phyloP scores from a whole-genome alignment of 75 land plant genomes.

The Picea sitchensis region DNA sequence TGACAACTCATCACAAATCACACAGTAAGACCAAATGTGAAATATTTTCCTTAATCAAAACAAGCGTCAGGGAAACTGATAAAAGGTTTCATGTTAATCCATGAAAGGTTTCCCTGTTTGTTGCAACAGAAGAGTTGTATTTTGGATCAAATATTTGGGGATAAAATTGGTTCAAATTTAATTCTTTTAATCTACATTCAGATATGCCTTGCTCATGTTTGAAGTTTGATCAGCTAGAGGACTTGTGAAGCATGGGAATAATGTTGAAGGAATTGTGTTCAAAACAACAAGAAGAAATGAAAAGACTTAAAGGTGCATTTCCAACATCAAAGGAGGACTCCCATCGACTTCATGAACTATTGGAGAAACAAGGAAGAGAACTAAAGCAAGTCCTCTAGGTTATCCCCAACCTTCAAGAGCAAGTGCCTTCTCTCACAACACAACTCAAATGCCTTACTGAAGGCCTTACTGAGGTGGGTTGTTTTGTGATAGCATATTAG shows the following conservation, averaged over 20 bases:
- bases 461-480: constrained; percentile 66
- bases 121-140: not conserved
- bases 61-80: too few species aligned
- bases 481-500: too few species aligned
- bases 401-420: constrained; percentile 60
- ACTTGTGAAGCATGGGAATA: constrained; percentile 23
- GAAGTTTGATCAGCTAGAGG: constrained; percentile 43
- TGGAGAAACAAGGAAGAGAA: constrained; percentile 58
- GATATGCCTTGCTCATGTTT: constrained; percentile 7
- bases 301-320: constrained; percentile 47
- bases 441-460: constrained; percentile 57
- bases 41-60: too few species aligned
- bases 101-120: too few species aligned
- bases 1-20: too few species aligned
- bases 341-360: constrained; percentile 41
- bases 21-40: too few species aligned
- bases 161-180: not conserved
- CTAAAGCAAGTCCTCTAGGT: constrained; percentile 48
- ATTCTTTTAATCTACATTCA: not conserved
- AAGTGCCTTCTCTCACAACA: constrained; percentile 59
- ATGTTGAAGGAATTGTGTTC: constrained; percentile 66
- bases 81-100: too few species aligned
- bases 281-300: constrained; percentile 71
- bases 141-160: not conserved
- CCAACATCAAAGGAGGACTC: constrained; percentile 48